Conservation (phyloP, 441 rosid species). For the California macrophylla region DNA sequence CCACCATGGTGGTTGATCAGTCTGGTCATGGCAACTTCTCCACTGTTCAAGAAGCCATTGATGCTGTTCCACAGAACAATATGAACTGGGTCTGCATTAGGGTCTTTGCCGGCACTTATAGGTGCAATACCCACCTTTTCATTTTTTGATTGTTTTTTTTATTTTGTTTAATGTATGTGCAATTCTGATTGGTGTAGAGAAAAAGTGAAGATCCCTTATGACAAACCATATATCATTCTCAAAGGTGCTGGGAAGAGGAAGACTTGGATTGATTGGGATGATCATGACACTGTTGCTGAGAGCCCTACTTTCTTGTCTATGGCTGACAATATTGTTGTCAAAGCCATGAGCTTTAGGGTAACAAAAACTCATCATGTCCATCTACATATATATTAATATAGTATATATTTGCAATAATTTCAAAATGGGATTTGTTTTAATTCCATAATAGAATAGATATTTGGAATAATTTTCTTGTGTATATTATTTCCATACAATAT, state of each 20-base stretch:
- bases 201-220: slow-evolving; percentile 56
- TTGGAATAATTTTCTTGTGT: too few species aligned
- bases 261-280: slow-evolving; percentile 58
- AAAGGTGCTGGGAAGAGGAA: slow-evolving; percentile 43
- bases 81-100: slow-evolving; percentile 44
- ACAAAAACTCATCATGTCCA: neutral
- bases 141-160: neutral
- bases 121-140: slow-evolving; percentile 23
- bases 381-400: too few species aligned
- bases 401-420: too few species aligned
- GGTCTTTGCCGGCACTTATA: slow-evolving; percentile 44
- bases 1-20: slow-evolving; percentile 30
- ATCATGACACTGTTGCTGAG: slow-evolving; percentile 29
- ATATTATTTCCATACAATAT: too few species aligned
- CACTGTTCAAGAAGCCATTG: slow-evolving; percentile 57
- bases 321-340: slow-evolving; percentile 51
- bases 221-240: slow-evolving; percentile 50
- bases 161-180: neutral
- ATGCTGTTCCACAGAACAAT: slow-evolving; percentile 44
- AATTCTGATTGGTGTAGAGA: slow-evolving; percentile 31
- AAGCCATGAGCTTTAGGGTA: slow-evolving; percentile 53
- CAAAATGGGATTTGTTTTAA: too few species aligned
- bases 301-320: slow-evolving; percentile 53
- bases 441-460: too few species aligned
- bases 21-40: slow-evolving; percentile 48